Evolutionary conservation across 768 basidiomycete genomes (phyloP).

Genomic region (Leccinum incarnatum): DNA sequence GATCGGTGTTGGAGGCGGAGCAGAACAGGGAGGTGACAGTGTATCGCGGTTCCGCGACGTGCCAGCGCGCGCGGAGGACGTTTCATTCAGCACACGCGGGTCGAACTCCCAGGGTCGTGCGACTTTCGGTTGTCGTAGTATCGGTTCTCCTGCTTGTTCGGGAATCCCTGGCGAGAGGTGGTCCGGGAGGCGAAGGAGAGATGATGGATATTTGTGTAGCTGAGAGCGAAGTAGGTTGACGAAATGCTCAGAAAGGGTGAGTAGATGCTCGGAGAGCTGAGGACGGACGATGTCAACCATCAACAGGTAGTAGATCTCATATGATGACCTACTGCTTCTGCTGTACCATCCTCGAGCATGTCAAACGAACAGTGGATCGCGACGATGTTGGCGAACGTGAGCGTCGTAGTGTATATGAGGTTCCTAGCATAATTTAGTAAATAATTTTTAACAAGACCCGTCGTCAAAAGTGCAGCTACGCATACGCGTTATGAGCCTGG

Average conservation of each 20-base stretch:
- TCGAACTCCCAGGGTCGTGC: slow-evolving; percentile 9
- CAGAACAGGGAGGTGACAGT: background rate
- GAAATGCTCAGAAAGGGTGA: slow-evolving; percentile 30
- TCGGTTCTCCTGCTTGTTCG: background rate
- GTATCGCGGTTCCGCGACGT: background rate
- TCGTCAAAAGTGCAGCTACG: slow-evolving; percentile 75
- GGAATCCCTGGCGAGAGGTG: slow-evolving; percentile 11
- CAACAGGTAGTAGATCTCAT: background rate
- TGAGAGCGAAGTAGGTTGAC: slow-evolving; percentile 31
- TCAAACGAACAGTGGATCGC: slow-evolving; percentile 79
- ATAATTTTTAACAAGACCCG: slow-evolving; percentile 71
- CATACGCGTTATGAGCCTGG: background rate
- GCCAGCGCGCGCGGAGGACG: background rate
- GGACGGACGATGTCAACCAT: slow-evolving; percentile 29
- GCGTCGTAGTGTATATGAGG: slow-evolving; percentile 88
- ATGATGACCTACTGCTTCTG: slow-evolving; percentile 42
- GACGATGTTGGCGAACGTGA: slow-evolving; percentile 72
- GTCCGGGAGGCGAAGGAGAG: slow-evolving; percentile 26
- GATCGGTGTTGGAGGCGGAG: slow-evolving; percentile 61
- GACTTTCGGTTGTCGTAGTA: background rate
- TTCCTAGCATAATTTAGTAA: slow-evolving; percentile 90
- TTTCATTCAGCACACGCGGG: background rate
- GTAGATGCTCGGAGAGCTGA: slow-evolving; percentile 28
- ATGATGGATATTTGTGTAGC: slow-evolving; percentile 28
- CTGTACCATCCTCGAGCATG: slow-evolving; percentile 64